Conservation (phyloP, 257 asterid genomes). For the Solanum pennellii region DNA sequence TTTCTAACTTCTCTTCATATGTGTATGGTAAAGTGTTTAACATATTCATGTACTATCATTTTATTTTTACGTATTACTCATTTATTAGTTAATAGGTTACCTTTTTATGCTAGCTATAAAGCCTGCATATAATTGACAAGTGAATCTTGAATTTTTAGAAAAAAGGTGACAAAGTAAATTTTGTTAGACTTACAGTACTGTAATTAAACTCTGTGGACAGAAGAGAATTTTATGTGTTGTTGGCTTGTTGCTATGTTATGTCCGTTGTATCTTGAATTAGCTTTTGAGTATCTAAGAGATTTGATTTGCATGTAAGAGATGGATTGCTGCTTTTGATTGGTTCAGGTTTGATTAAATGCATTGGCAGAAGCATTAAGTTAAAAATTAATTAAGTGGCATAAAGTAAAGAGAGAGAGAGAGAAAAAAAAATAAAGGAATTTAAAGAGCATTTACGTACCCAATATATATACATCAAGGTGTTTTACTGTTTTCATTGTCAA, state of each 20-base stretch:
- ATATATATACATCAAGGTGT: slow-evolving; percentile 3
- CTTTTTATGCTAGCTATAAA: background rate
- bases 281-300: background rate
- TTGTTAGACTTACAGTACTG: background rate
- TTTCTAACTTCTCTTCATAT: slow-evolving; percentile 1
- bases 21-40: background rate
- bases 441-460: background rate
- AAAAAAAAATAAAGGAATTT: background rate
- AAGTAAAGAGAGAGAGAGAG: background rate
- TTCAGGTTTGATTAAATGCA: slow-evolving; percentile 5
- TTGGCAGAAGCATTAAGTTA: slow-evolving; percentile 16
- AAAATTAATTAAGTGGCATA: slow-evolving; percentile 3
- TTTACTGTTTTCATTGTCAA: background rate
- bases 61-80: background rate
- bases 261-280: background rate
- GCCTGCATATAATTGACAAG: background rate
- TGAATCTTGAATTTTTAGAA: background rate
- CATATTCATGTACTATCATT: background rate
- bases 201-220: background rate
- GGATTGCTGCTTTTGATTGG: slow-evolving; percentile 16
- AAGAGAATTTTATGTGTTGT: background rate
- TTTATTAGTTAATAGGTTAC: background rate
- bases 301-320: slow-evolving; percentile 15
- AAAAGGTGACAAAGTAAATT: background rate
- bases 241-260: background rate